Evolutionary conservation across 2,329 filamentous ascomycete species (phyloP).

Genomic region (Penicillium thymicola): DNA sequence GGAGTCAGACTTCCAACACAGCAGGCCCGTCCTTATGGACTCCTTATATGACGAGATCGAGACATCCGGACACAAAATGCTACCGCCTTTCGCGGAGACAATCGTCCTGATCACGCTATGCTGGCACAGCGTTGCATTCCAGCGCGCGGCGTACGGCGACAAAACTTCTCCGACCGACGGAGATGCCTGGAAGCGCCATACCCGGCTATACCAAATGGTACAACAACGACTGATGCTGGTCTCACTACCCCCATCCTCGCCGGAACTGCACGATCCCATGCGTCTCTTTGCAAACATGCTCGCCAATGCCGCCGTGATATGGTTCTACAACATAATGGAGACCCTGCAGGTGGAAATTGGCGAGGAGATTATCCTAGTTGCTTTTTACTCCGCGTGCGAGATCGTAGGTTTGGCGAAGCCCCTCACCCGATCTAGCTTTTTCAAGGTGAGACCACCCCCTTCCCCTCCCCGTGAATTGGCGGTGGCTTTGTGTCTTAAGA

Average conservation of each 20-base stretch:
- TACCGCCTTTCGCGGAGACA: slow-evolving; percentile 6
- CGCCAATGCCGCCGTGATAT: slow-evolving; percentile 10
- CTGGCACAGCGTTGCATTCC: slow-evolving; percentile 6
- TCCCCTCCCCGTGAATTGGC: neutral
- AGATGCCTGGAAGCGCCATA: slow-evolving; percentile 12
- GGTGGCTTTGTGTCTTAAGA: neutral
- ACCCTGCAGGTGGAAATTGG: neutral
- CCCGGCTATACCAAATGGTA: slow-evolving; percentile 10
- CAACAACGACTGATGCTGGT: slow-evolving; percentile 11
- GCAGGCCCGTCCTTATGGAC: slow-evolving; percentile 15
- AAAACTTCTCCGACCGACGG: neutral
- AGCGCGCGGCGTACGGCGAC: neutral
- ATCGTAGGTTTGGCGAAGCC: slow-evolving; percentile 11
- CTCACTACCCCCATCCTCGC: slow-evolving; percentile 3
- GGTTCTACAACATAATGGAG: slow-evolving; percentile 9
- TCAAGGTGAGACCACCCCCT: slow-evolving; percentile 6
- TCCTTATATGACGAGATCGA: slow-evolving; percentile 17
- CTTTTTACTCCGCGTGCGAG: slow-evolving; percentile 13
- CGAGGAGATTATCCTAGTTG: neutral
- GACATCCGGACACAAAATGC: neutral
- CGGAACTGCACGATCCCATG: slow-evolving; percentile 11
- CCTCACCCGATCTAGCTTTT: slow-evolving; percentile 8
- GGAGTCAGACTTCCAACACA: slow-evolving; percentile 5
- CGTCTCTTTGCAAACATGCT: slow-evolving; percentile 18
- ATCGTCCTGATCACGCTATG: slow-evolving; percentile 5